phyloP scores from a whole-genome alignment of 2,329 filamentous ascomycete genomes.

The Ascochyta viciae-villosae region DNA sequence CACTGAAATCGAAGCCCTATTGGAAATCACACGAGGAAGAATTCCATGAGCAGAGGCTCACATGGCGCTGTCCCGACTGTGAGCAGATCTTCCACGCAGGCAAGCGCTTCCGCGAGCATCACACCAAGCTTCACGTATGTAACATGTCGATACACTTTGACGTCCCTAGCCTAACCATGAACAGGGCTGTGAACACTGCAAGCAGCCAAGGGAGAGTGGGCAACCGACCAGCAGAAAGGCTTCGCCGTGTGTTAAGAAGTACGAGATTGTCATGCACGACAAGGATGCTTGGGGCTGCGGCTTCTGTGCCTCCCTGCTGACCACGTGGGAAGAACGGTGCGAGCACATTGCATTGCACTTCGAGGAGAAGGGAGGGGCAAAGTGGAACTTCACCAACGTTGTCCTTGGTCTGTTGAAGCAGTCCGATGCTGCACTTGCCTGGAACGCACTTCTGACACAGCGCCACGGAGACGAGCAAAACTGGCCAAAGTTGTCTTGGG shows the following conservation, averaged over 20 bases:
- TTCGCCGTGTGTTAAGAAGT: slow-evolving; percentile 49
- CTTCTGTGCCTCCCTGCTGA: slow-evolving; percentile 69
- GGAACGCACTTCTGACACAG: slow-evolving; percentile 63
- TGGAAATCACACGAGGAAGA: slow-evolving; percentile 75
- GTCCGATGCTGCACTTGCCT: slow-evolving; percentile 66
- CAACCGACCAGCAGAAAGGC: slow-evolving; percentile 63
- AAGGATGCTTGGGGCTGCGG: slow-evolving; percentile 73
- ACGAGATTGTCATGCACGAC: slow-evolving; percentile 61
- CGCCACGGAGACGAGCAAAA: slow-evolving; percentile 63
- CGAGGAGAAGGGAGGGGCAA: slow-evolving; percentile 66
- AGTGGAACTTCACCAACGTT: slow-evolving; percentile 74
- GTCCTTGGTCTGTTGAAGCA: slow-evolving; percentile 73
- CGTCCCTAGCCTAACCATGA: slow-evolving; percentile 20
- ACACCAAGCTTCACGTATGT: slow-evolving; percentile 68
- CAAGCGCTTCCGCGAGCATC: slow-evolving; percentile 72
- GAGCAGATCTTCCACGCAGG: slow-evolving; percentile 73
- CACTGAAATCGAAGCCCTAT: slow-evolving; percentile 72
- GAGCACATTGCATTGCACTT: slow-evolving; percentile 74
- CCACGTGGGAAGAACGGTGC: slow-evolving; percentile 70
- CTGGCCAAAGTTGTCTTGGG: slow-evolving; percentile 60
- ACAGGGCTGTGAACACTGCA: slow-evolving; percentile 66
- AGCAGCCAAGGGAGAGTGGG: slow-evolving; percentile 64
- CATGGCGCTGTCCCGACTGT: slow-evolving; percentile 72
- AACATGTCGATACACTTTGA: not conserved
- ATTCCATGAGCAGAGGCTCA: slow-evolving; percentile 72